Evolutionary conservation across 2,329 filamentous ascomycete genomes (phyloP), one percentile per base, ranked within the genome.

Genomic region (Geosmithia putterillii): DNA sequence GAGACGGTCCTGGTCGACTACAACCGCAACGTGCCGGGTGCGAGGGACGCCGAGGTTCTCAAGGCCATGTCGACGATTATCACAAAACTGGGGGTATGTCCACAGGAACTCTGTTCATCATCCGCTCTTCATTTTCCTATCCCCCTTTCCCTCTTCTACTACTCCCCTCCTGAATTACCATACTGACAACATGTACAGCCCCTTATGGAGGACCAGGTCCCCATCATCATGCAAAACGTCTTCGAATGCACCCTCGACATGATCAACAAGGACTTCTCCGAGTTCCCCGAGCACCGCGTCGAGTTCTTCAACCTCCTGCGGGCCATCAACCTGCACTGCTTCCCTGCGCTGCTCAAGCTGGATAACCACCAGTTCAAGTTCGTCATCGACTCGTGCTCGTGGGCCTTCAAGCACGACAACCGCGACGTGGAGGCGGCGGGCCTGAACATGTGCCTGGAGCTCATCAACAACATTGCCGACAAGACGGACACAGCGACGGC

Each of bases 241-340:
- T 98, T 98, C 56, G 90, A 96, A 64, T 96, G 90, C 70, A 98
- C 92, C 3, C 72, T 98, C 45, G 88, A 95, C 56, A 98, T 98
- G 92, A 98, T 98, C 69, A 98, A 96, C 77, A 98, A 98, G 69
- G 92, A 98, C 64, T 98, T 98, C 65, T 95, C 94, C 40, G 92
- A 98, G 60, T 98, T 94, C 62, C 92, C 92, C 0, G 92, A 98
- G 62, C 92, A 98, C 60, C 84, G 94, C 45, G 92, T 98, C n/a
- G 90, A 96, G 63, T 98, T 98, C 65, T 98, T 98, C 76, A 95
- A 95, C 64, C 77, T 98, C 20, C 74, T 98, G 34, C 79, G 94
- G 52, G 86, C 90, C 14, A 96, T 98, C 67, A 98, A 98, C 63
- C 69, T 96, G 40, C 87, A 94, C 62, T 98, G 92, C 65, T 98